Evolutionary conservation across 805 yeast genomes (phyloP).

Genomic region (Nakazawaea pomicola): DNA sequence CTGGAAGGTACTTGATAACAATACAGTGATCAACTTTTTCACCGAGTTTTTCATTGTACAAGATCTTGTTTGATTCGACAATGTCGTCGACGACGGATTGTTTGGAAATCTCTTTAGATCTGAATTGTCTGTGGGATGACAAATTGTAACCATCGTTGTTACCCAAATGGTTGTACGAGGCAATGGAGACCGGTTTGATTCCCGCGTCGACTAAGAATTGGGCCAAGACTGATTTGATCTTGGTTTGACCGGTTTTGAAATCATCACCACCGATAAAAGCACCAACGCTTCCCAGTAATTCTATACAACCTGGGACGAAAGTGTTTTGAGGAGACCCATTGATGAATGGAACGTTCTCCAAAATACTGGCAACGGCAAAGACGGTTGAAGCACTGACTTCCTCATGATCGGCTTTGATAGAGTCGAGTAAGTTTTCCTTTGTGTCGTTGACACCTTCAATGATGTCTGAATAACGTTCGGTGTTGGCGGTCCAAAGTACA

Average conservation of each 20-base stretch:
- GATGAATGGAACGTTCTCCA: constrained; percentile 85
- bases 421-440: constrained; percentile 65
- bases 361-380: constrained; percentile 88
- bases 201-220: constrained; percentile 97
- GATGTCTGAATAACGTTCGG: constrained; percentile 85
- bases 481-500: constrained; percentile 95
- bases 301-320: constrained; percentile 91
- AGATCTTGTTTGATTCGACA: constrained; percentile 77
- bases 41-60: constrained; percentile 78
- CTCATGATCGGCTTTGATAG: constrained; percentile 73
- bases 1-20: constrained; percentile 89
- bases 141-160: constrained; percentile 94
- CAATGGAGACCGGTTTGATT: constrained; percentile 89
- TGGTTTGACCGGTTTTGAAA: constrained; percentile 95
- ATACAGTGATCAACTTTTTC: constrained; percentile 86
- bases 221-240: constrained; percentile 92
- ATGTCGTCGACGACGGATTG: constrained; percentile 92
- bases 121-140: constrained; percentile 88
- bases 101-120: constrained; percentile 93
- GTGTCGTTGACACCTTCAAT: constrained; percentile 82
- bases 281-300: constrained; percentile 73
- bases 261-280: constrained; percentile 94
- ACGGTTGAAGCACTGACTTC: constrained; percentile 92
- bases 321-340: constrained; percentile 98
- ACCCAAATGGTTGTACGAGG: constrained; percentile 94